A percentile compares a stretch with the other conserved stretches of the same genome.
Evolutionary conservation across 2,329 filamentous ascomycete species (phyloP).

Genomic region (Cadophora luteo-olivacea): DNA sequence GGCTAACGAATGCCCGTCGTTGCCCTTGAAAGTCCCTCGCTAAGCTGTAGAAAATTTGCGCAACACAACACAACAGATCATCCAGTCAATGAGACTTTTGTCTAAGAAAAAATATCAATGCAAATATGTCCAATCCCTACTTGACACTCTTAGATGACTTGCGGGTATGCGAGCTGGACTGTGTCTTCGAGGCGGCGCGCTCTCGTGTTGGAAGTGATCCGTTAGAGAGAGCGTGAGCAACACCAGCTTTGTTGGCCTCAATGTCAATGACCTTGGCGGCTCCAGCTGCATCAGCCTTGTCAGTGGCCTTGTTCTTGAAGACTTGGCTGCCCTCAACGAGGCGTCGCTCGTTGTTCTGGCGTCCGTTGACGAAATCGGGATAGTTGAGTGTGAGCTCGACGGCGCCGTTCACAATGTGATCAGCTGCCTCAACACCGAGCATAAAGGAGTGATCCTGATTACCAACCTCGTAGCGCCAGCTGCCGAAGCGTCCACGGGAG

Average conservation of each 20-base stretch:
- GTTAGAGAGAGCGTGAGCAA: conserved; percentile 30
- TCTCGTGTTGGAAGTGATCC: conserved; percentile 38
- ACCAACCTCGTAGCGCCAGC: conserved; percentile 89
- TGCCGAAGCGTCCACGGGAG: conserved; percentile 95
- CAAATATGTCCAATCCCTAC: conserved; percentile 34
- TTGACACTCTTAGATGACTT: conserved; percentile 47
- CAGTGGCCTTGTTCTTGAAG: conserved; percentile 36
- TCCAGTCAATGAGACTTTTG: conserved; percentile 21
- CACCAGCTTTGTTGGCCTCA: conserved; percentile 42
- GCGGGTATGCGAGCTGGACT: conserved; percentile 44
- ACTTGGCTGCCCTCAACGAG: too few relatives aligned
- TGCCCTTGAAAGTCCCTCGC: neutral
- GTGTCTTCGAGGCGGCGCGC: conserved; percentile 45
- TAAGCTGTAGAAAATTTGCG: neutral
- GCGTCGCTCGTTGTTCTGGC: conserved; percentile 46
- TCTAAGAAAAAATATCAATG: conserved; percentile 3
- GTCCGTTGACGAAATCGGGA: conserved; percentile 74
- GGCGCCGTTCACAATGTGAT: conserved; percentile 75
- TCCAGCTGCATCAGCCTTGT: conserved; percentile 43
- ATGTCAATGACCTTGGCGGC: conserved; percentile 44
- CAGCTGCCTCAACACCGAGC: conserved; percentile 77
- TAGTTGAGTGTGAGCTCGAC: conserved; percentile 80
- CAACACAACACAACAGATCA: conserved; percentile 1
- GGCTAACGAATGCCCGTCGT: conserved; percentile 4
- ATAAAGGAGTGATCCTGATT: conserved; percentile 81